phyloP scores from a whole-genome alignment of 2,329 filamentous ascomycete species.

The Aspergillus sp. region DNA sequence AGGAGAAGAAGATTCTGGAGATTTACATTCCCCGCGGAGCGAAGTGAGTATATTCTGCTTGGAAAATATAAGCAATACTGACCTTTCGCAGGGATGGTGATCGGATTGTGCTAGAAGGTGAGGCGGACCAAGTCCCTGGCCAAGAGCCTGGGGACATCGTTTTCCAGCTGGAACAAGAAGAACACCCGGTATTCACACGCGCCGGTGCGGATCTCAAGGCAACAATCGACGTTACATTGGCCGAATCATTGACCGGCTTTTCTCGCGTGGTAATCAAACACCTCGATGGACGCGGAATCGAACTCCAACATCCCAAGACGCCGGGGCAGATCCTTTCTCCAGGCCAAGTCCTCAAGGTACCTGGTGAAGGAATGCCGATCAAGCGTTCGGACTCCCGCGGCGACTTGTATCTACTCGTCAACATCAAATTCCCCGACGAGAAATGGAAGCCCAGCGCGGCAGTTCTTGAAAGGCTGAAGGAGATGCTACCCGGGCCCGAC shows the following conservation, averaged over 20 bases:
- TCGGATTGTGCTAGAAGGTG: slow-evolving; percentile 83
- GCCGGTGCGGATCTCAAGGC: slow-evolving; percentile 82
- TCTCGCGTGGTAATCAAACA: slow-evolving; percentile 87
- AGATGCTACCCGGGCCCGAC: slow-evolving; percentile 69
- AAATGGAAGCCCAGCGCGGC: slow-evolving; percentile 76
- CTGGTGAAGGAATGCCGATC: slow-evolving; percentile 89
- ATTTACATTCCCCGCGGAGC: slow-evolving; percentile 92
- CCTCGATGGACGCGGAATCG: slow-evolving; percentile 87
- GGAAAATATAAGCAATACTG: not conserved
- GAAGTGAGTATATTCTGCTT: slow-evolving; percentile 47
- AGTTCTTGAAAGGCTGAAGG: slow-evolving; percentile 67
- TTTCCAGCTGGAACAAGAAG: slow-evolving; percentile 79
- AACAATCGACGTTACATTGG: slow-evolving; percentile 75
- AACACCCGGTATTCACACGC: slow-evolving; percentile 78
- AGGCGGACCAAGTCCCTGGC: slow-evolving; percentile 89
- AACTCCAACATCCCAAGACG: slow-evolving; percentile 71
- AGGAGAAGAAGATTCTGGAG: slow-evolving; percentile 91
- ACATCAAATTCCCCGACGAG: slow-evolving; percentile 85
- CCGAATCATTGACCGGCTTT: slow-evolving; percentile 85
- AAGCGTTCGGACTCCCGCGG: slow-evolving; percentile 83
- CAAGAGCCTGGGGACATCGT: slow-evolving; percentile 90
- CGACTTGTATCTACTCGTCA: slow-evolving; percentile 82
- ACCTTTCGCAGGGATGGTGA: slow-evolving; percentile 65
- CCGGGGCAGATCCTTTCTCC: slow-evolving; percentile 80
- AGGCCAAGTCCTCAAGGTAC: slow-evolving; percentile 79